These are phyloP conservation scores for Phtheirospermum japonicum DNA, from an alignment of 257 asterid species.

Conservation along the genomic window DNA sequence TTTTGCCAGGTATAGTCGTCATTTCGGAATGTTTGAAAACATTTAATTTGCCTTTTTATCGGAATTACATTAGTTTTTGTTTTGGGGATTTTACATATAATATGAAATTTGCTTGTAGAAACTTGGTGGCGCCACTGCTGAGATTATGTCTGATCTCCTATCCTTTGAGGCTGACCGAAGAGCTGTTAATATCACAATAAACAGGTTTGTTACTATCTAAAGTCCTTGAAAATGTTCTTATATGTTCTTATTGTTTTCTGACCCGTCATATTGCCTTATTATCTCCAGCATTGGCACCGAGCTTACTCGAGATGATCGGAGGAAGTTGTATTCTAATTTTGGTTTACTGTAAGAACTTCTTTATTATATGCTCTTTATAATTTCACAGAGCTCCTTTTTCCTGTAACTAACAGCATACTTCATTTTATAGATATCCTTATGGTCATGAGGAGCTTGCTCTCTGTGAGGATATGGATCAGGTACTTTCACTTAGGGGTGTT, in stretches of 20 bases:
- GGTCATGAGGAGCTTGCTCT: conserved; percentile 93
- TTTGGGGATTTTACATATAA: no score
- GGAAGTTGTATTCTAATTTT: conserved; percentile 80
- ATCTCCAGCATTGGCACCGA: conserved; percentile 90
- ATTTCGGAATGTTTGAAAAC: no score
- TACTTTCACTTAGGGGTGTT: conserved; percentile 29
- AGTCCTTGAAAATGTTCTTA: conserved; percentile 7
- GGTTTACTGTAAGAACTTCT: conserved; percentile 74
- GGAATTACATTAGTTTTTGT: no score
- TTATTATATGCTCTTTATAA: no score
- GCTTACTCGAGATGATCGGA: conserved; percentile 89
- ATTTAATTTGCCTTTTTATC: no score
- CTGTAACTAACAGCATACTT: conserved; percentile 30
- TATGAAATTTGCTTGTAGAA: no score
- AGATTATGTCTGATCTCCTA: conserved; percentile 88
- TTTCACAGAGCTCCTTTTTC: conserved; percentile 12
- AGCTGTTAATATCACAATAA: conserved; percentile 89
- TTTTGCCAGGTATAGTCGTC: conserved; percentile 66
- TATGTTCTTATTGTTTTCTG: conserved; percentile 7
- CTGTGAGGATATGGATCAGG: conserved; percentile 93
- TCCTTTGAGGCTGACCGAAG: conserved; percentile 94
- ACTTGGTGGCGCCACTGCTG: conserved; percentile 95
- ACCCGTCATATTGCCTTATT: conserved; percentile 18
- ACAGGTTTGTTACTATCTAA: conserved; percentile 73
- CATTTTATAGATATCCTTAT: conserved; percentile 66